These are phyloP conservation scores for Megacollybia platyphylla DNA, from an alignment of 1,284 basidiomycete species.

Conservation along the genomic window DNA sequence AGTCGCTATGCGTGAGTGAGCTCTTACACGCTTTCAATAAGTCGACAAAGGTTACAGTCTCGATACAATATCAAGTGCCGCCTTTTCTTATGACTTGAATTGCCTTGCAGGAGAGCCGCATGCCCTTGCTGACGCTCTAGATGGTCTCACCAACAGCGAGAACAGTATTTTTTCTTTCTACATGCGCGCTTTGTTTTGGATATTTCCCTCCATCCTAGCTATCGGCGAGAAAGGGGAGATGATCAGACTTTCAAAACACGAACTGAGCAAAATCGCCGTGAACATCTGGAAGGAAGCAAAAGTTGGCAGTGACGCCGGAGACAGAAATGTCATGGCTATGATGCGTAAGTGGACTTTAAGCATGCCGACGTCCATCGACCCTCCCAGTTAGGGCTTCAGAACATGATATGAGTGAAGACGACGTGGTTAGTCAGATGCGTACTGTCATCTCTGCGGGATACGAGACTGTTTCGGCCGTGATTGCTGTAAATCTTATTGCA, in stretches of 20 bases:
- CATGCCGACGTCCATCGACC: not conserved
- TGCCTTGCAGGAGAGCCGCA: conserved; percentile 34
- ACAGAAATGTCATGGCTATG: conserved; percentile 32
- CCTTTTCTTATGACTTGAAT: conserved; percentile 43
- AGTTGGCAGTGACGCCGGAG: conserved; percentile 22
- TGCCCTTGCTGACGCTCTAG: conserved; percentile 32
- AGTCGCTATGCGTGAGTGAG: conserved; percentile 40
- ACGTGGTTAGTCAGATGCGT: conserved; percentile 43
- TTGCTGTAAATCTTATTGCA: conserved; percentile 24
- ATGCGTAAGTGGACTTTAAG: conserved; percentile 27
- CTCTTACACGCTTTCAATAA: conserved; percentile 1
- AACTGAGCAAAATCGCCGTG: conserved; percentile 35
- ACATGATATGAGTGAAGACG: conserved; percentile 28
- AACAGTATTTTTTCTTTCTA: conserved; percentile 45
- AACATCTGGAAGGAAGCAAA: conserved; percentile 41
- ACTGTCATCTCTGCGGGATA: conserved; percentile 53
- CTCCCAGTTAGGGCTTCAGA: conserved; percentile 27
- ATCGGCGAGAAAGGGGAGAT: conserved; percentile 45
- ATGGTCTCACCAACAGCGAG: conserved; percentile 44
- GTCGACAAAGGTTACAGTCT: conserved; percentile 20
- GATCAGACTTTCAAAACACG: conserved; percentile 34
- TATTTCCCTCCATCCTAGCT: conserved; percentile 37
- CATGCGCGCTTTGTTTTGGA: conserved; percentile 49
- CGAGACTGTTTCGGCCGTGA: conserved; percentile 41
- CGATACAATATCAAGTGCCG: conserved; percentile 40